Percentiles rank a stretch among this genome's conserved stretches.
These are phyloP conservation scores for Cardamine resedifolia DNA, from an alignment of 345 rosid species.

Conservation along the genomic window DNA sequence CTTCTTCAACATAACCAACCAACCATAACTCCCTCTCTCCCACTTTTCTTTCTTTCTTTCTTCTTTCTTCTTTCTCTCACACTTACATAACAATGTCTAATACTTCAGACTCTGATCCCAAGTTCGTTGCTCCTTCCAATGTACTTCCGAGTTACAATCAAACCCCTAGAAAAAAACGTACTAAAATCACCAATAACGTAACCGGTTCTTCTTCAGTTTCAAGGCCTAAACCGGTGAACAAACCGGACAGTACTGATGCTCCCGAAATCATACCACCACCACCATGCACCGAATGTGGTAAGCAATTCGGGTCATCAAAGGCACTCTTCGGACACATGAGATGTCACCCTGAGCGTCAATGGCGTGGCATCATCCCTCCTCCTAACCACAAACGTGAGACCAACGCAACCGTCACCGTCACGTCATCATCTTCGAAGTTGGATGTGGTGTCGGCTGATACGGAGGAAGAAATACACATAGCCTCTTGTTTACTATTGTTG, in stretches of 20 bases:
- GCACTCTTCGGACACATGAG: constrained; percentile 94
- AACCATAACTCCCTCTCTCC: constrained; percentile 27
- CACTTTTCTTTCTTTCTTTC: constrained; percentile 15
- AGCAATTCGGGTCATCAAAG: constrained; percentile 73
- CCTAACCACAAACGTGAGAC: constrained; percentile 23
- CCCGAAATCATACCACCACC: constrained; percentile 50
- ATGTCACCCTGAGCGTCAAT: constrained; percentile 85
- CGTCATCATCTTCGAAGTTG: not conserved
- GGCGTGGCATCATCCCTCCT: constrained; percentile 73
- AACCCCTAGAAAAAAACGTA: constrained; percentile 48
- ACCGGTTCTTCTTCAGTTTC: not conserved
- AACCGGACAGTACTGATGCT: constrained; percentile 58
- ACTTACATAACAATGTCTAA: constrained; percentile 5
- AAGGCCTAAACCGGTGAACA: constrained; percentile 36
- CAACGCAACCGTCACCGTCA: constrained; percentile 27
- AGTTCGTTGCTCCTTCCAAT: constrained; percentile 1
- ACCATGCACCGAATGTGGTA: constrained; percentile 83
- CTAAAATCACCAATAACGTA: constrained; percentile 36
- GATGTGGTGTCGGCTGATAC: constrained; percentile 26
- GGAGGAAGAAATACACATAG: constrained; percentile 55
- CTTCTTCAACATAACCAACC: constrained; percentile 42
- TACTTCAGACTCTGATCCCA: constrained; percentile 35
- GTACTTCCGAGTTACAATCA: constrained; percentile 24
- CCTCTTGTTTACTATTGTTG: constrained; percentile 54
- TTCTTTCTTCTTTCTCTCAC: no score